Base-by-base conservation (phyloP, 192 early-diverging fungal species). In the Funneliformis mosseae region DNA sequence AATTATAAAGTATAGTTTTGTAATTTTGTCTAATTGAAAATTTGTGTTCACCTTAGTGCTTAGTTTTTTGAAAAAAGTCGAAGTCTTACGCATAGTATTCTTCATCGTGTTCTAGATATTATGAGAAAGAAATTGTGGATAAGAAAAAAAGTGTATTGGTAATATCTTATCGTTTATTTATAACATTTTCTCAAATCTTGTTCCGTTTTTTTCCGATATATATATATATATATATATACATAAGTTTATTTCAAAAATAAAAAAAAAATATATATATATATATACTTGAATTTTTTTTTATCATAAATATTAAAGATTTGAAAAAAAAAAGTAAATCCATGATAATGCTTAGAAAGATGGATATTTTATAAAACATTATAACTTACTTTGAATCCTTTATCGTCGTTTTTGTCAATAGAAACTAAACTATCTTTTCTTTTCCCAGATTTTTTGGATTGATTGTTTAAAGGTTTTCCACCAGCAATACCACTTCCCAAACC, bases 11-110 rank as follows among this genome's bases (percentile, higher is more conserved):
- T n/a, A n/a, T n/a, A n/a, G n/a, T n/a, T n/a, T n/a, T n/a, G n/a
- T n/a, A n/a, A n/a, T n/a, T n/a, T n/a, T n/a, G n/a, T 12, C 25
- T 12, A 3, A 42, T 25, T 27, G 42, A 33, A 33, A 59, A 33
- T 23, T 43, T 25, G n/a, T 63, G 39, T 46, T 68, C 28, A 78
- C 77, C 77, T 78, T 78, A 43, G 28, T 78, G 18, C 77, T 64
- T 8, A 78, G 45, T 69, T 78, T 78, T 69, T 38, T 78, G 28
- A 78, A 78, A 50, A 78, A 78, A 16, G 77, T 78, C n/a, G 77
- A 78, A 16, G 77, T 78, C 50, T 78, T 78, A 14, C 66, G 27
- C 77, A 78, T 78, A 12, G 77, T 78, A 27, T 67, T 64, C 38
- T 68, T 78, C 77, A 78, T 78, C 10, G 61, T 76, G 63, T 33